Base-by-base conservation (phyloP, 1,284 basidiomycete species). In the Pseudozyma flocculosa region DNA sequence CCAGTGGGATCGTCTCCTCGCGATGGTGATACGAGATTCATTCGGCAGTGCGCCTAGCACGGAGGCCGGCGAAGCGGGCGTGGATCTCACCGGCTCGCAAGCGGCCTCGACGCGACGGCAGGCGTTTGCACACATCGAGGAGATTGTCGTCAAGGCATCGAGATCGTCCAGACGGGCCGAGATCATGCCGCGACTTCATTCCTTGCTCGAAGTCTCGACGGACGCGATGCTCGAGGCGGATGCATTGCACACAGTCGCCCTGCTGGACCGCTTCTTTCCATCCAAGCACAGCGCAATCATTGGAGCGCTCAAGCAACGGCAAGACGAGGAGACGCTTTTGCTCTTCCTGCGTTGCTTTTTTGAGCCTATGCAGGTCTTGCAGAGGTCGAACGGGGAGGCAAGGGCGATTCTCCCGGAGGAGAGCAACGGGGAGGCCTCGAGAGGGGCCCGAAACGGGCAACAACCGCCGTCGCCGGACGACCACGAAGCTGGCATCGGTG, bases 291-390 rank as follows among this genome's bases (percentile, higher is more conserved):
- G 82, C 23, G 75, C 82, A 21, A 79, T 79, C 14, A 49, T 81
- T 24, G 57, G 64, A 2, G 57, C 54, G 24, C 46, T 78, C n/a
- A n/a, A n/a, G n/a, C n/a, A n/a, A 40, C 72, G 80, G 1, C 70
- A 78, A 37, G 10, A 54, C 34, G 80, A 79, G 17, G 82, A 85
- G 46, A 82, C 85, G 43, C 86, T 87, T 55, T 87, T 89, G 61
- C 81, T 84, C 2, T 99, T 96, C 78, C 84, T 96, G 4, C 85
- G 83, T 14, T 85, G 84, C 69, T 82, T 96, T 1, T 81, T 95
- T 9, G 85, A 87, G 26, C 85, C 87, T 1, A 19, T 15, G 78
- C 50, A 68, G 82, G 36, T 78, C 76, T 14, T 38, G 38, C 47
- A 44, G 41, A 45, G n/a, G 38, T 48, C 53, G 26, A 13, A 40